These are phyloP conservation scores for Friedmanniomyces endolithicus DNA, from an alignment of 495 filamentous ascomycete genomes.

Conservation along the genomic window DNA sequence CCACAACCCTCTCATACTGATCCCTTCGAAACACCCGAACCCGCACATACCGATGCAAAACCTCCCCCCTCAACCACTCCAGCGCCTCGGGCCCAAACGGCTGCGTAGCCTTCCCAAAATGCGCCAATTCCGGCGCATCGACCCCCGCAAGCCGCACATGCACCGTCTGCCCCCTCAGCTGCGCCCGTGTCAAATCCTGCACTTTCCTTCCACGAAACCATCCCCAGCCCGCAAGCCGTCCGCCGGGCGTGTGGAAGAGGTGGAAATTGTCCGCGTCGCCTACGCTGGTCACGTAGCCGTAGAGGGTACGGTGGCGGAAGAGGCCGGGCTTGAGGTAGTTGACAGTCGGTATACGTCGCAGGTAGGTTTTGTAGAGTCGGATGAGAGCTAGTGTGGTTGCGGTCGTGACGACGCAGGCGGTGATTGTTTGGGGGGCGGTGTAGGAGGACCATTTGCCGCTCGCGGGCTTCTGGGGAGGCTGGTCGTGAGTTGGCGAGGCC, in stretches of 20 bases:
- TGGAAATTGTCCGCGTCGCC: slow-evolving; percentile 94
- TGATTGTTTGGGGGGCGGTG: slow-evolving; percentile 46
- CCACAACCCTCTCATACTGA: slow-evolving; percentile 85
- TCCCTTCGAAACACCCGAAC: slow-evolving; percentile 70
- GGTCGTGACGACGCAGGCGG: slow-evolving; percentile 59
- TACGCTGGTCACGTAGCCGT: slow-evolving; percentile 81
- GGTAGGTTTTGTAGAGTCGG: slow-evolving; percentile 56
- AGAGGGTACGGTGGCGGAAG: slow-evolving; percentile 59
- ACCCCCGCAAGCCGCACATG: slow-evolving; percentile 80
- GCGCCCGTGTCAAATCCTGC: slow-evolving; percentile 22
- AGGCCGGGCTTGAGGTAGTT: slow-evolving; percentile 53
- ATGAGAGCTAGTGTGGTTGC: slow-evolving; percentile 46
- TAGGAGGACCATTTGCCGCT: slow-evolving; percentile 55
- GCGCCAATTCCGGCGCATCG: slow-evolving; percentile 83
- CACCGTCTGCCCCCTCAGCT: slow-evolving; percentile 39
- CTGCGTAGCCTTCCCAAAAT: slow-evolving; percentile 81
- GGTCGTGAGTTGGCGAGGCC: not conserved
- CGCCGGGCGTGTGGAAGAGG: slow-evolving; percentile 86
- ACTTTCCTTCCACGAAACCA: slow-evolving; percentile 69
- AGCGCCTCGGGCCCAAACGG: slow-evolving; percentile 71
- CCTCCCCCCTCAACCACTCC: slow-evolving; percentile 58
- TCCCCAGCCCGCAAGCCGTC: slow-evolving; percentile 75
- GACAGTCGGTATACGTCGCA: slow-evolving; percentile 69
- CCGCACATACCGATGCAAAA: slow-evolving; percentile 62
- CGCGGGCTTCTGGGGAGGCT: not conserved